These are phyloP conservation scores for Aphanocladium album DNA, from an alignment of 2,329 filamentous ascomycete genomes.

Conservation along the genomic window DNA sequence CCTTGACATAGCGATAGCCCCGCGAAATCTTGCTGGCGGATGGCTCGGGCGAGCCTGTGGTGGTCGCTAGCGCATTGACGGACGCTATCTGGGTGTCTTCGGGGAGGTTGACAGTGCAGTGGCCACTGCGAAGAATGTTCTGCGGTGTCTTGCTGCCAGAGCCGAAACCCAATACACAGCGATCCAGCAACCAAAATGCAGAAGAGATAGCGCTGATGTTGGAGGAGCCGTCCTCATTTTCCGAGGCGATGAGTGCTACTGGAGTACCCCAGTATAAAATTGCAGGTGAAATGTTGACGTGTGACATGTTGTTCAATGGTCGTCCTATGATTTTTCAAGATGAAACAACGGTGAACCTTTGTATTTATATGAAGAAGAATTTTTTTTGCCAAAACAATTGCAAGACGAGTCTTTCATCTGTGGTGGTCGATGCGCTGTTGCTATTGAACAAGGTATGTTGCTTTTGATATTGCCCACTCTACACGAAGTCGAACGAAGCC, in stretches of 20 bases:
- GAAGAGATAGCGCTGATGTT: slow-evolving; percentile 41
- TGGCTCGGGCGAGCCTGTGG: slow-evolving; percentile 28
- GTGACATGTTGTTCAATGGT: neutral
- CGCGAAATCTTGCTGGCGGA: slow-evolving; percentile 23
- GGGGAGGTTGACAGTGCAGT: slow-evolving; percentile 39
- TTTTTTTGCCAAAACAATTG: no score
- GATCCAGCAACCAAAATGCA: slow-evolving; percentile 38
- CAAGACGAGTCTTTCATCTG: no score
- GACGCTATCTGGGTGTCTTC: slow-evolving; percentile 28
- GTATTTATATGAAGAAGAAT: no score
- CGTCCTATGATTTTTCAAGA: no score
- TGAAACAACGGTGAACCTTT: no score
- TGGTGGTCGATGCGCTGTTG: no score
- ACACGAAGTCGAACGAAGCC: no score
- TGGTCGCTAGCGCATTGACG: slow-evolving; percentile 35
- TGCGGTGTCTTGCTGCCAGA: slow-evolving; percentile 31
- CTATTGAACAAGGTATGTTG: no score
- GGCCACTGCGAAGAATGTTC: slow-evolving; percentile 35
- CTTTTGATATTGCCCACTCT: no score
- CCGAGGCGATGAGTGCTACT: slow-evolving; percentile 33
- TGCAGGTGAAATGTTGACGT: slow-evolving; percentile 28
- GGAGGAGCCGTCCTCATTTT: slow-evolving; percentile 34
- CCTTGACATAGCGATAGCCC: slow-evolving; percentile 32
- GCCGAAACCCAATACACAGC: slow-evolving; percentile 37
- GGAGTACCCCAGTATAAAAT: slow-evolving; percentile 39